Base-by-base conservation (phyloP, 2,329 filamentous ascomycete species). In the Setomelanomma holmii region DNA sequence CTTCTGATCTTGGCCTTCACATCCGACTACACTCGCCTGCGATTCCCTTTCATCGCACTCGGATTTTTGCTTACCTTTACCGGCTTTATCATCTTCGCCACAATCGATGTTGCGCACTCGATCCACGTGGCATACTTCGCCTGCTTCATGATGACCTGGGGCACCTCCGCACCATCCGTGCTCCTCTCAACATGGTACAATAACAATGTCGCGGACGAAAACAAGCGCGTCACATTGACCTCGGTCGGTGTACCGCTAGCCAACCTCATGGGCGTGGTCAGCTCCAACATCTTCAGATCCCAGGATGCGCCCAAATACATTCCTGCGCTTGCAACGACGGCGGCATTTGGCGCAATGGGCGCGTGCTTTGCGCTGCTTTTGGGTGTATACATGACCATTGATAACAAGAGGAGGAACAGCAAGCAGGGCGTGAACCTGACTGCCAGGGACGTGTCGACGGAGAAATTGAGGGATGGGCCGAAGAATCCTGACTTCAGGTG, bases 81-180 rank as follows among this genome's bases (percentile, higher is more conserved):
- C 41, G 90, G 90, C 4, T 91, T 93, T 77, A 84, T 92, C 71
- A 89, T 93, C 67, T 93, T 89, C 61, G 88, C 88, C 0, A 80
- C 86, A 17, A 88, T 93, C 51, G 76, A 84, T 60, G 85, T 91
- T 14, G 71, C 84, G 33, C 64, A 77, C 3, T 78, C 88, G 34
- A 71, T 88, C n/a, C 79, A 82, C 3, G 79, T 91, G 1, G 89
- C 88, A 0, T 92, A 92, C 66, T 91, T 86, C 58, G 88, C 89
- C 4, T 86, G 83, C 48, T 93, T 92, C 72, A 89, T 92, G 87
- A 91, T 92, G 88, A 89, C 86, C 10, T 91, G 88, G 86, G 89
- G 89, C 14, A 91, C 88, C 0, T 87, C 86, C 1, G 89, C 89
- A 0, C 89, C 90, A 0, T 89, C 85, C 0, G 89, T 92, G 7